Evolutionary conservation across 2,329 filamentous ascomycete species (phyloP).

Genomic region (Apiospora koreana): DNA sequence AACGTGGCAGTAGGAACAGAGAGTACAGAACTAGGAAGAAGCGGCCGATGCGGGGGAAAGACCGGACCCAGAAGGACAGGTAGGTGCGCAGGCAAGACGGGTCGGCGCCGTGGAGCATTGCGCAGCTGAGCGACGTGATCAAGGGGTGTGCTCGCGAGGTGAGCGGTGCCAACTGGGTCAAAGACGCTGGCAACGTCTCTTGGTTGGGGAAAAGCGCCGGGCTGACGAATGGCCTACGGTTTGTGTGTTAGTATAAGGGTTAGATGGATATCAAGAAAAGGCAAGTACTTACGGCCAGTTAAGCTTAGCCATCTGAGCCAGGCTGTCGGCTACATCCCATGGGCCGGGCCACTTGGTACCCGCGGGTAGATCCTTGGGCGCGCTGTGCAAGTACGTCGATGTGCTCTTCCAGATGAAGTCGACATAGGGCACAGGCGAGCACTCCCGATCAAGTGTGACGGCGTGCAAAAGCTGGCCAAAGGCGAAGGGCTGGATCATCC

Average conservation of each 20-base stretch:
- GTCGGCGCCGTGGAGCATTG: conserved; percentile 82
- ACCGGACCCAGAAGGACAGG: conserved; percentile 81
- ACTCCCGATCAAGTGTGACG: conserved; percentile 75
- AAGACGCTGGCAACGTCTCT: conserved; percentile 63
- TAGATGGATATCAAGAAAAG: not conserved
- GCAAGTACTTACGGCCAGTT: conserved; percentile 72
- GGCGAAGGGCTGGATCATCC: conserved; percentile 76
- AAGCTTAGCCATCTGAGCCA: conserved; percentile 78
- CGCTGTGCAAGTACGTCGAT: conserved; percentile 73
- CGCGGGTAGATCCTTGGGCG: conserved; percentile 68
- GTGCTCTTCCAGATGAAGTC: conserved; percentile 69
- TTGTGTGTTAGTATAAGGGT: not conserved
- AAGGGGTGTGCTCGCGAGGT: conserved; percentile 84
- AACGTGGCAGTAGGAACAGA: conserved; percentile 68
- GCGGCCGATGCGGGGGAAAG: conserved; percentile 77
- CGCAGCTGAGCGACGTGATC: conserved; percentile 83
- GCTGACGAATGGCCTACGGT: conserved; percentile 69
- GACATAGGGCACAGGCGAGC: conserved; percentile 44
- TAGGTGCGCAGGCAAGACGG: conserved; percentile 88
- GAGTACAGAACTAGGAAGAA: conserved; percentile 77
- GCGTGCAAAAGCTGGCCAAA: conserved; percentile 77
- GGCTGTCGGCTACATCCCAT: conserved; percentile 75
- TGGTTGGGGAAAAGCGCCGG: conserved; percentile 82
- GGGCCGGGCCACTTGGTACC: conserved; percentile 73
- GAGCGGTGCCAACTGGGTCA: conserved; percentile 73